Conservation (phyloP, 495 filamentous ascomycete species). For the Thozetella sp. region DNA sequence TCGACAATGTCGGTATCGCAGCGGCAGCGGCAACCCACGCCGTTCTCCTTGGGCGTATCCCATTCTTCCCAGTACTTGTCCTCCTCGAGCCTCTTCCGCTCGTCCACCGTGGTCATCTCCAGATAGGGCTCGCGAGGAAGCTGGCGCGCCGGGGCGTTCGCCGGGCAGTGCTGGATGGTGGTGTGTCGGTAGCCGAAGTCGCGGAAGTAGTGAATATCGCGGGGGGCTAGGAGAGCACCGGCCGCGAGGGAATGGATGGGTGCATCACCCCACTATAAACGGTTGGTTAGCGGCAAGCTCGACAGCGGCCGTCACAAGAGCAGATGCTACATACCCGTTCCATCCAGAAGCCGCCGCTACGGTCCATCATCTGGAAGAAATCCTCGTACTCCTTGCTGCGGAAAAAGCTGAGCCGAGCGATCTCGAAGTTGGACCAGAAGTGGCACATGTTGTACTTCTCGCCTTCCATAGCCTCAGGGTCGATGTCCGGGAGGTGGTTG, state of each 20-base stretch:
- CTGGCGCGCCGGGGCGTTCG: slow-evolving; percentile 92
- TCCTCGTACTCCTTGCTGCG: slow-evolving; percentile 95
- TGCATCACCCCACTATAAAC: slow-evolving; percentile 91
- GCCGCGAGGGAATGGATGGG: slow-evolving; percentile 98
- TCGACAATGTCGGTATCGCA: slow-evolving; percentile 99
- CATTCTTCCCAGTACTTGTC: slow-evolving; percentile 94
- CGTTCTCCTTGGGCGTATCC: slow-evolving; percentile 90
- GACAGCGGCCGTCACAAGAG: neutral
- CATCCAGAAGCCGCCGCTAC: slow-evolving; percentile 98
- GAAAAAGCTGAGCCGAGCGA: slow-evolving; percentile 93
- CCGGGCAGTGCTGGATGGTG: slow-evolving; percentile 97
- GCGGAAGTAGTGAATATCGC: slow-evolving; percentile 97
- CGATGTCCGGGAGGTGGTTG: slow-evolving; percentile 74
- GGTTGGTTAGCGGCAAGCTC: slow-evolving; percentile 13
- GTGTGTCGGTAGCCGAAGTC: slow-evolving; percentile 99
- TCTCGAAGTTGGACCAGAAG: slow-evolving; percentile 99
- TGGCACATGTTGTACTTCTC: slow-evolving; percentile 99
- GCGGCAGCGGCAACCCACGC: slow-evolving; percentile 93
- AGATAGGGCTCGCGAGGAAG: slow-evolving; percentile 79
- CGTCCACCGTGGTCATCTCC: slow-evolving; percentile 82
- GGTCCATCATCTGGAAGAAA: slow-evolving; percentile 99
- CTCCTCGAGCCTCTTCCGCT: slow-evolving; percentile 88
- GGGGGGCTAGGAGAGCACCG: slow-evolving; percentile 77
- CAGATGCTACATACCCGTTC: slow-evolving; percentile 71
- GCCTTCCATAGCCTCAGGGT: slow-evolving; percentile 93